Conservation (phyloP, 2,329 filamentous ascomycete genomes). For the Phyllachora maydis region DNA sequence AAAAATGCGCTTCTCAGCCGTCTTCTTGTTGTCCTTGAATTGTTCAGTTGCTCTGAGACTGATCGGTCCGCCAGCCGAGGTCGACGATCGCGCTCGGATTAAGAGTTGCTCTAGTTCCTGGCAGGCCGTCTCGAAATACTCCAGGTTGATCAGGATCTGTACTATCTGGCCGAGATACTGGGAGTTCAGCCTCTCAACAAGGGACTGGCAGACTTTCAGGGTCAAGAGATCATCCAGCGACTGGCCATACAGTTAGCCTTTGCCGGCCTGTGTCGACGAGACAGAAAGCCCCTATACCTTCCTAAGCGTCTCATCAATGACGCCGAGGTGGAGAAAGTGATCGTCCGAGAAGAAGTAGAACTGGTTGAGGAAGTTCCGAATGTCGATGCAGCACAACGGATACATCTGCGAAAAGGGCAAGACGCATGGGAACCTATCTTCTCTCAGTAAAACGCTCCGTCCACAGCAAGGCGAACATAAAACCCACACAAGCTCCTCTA, state of each 20-base stretch:
- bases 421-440: conserved; percentile 67
- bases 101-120: conserved; percentile 73
- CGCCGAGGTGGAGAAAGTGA: conserved; percentile 74
- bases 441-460: conserved; percentile 4
- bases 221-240: conserved; percentile 90
- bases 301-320: conserved; percentile 81
- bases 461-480: conserved; percentile 2
- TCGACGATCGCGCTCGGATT: conserved; percentile 65
- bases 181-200: conserved; percentile 72
- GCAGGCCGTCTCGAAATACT: conserved; percentile 91
- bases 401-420: conserved; percentile 99
- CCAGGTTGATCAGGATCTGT: conserved; percentile 91
- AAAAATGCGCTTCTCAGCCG: conserved; percentile 91
- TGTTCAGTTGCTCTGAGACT: conserved; percentile 65
- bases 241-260: too few species aligned
- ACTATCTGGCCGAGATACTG: conserved; percentile 97
- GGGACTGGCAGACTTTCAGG: conserved; percentile 72
- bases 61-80: conserved; percentile 61
- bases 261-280: conserved; percentile 1
- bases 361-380: conserved; percentile 91
- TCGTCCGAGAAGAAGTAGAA: conserved; percentile 97
- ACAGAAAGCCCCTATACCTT: conserved; percentile 20
- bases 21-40: conserved; percentile 82
- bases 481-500: conserved; percentile 53
- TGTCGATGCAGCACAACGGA: conserved; percentile 92